Evolutionary conservation across 176 grass and related monocot species (phyloP).

Genomic region (Poa annua): DNA sequence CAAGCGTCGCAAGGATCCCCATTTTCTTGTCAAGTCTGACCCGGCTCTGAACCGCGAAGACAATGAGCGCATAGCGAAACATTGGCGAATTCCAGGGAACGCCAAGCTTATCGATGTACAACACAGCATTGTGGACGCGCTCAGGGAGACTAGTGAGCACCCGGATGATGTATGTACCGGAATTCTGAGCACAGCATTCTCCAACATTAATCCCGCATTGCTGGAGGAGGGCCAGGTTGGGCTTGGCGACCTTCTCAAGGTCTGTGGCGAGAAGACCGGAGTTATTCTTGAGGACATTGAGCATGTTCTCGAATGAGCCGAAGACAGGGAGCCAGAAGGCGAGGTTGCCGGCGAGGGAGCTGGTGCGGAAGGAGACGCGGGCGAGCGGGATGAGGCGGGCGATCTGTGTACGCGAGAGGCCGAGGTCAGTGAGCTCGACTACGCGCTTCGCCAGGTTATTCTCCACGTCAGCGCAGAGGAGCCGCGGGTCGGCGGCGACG

Average conservation of each 20-base stretch:
- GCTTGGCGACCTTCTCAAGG: slow-evolving; percentile 28
- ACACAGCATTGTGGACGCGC: not conserved
- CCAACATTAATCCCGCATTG: slow-evolving; percentile 14
- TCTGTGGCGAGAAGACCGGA: not conserved
- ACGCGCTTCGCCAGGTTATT: slow-evolving; percentile 3
- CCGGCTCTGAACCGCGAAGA: not conserved
- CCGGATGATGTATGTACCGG: not conserved
- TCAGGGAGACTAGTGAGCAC: not conserved
- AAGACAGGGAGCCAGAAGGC: slow-evolving; percentile 37
- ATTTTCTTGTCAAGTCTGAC: not conserved
- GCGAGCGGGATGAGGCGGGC: slow-evolving; percentile 13
- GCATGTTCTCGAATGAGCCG: slow-evolving; percentile 30
- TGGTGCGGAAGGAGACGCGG: not conserved
- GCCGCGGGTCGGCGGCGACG: not conserved
- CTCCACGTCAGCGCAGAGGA: slow-evolving; percentile 38
- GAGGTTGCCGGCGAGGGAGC: not conserved
- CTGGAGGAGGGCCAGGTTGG: slow-evolving; percentile 48
- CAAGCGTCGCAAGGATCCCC: not conserved
- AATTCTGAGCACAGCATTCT: not conserved
- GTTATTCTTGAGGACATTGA: not conserved
- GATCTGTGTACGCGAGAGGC: slow-evolving; percentile 32
- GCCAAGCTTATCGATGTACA: not conserved
- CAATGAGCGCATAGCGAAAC: not conserved
- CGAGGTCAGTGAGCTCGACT: slow-evolving; percentile 13
- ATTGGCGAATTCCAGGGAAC: not conserved